Evolutionary conservation across 1,284 basidiomycete genomes (phyloP).

Genomic region (Malassezia restricta): DNA sequence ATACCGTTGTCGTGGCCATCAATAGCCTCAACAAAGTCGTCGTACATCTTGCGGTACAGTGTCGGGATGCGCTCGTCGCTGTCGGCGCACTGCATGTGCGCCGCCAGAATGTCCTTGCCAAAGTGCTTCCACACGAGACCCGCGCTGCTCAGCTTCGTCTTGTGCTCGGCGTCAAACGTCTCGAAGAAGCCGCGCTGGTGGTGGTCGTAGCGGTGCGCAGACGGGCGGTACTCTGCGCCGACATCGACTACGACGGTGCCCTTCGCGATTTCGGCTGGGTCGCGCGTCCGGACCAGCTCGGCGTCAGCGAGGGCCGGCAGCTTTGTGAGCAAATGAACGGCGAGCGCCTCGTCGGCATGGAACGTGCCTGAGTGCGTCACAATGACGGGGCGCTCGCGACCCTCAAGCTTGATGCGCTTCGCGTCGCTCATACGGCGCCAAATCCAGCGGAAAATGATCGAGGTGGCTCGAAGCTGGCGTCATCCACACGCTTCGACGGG

Average conservation of each 20-base stretch:
- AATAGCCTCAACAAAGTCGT: conserved; percentile 80
- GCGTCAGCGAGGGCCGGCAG: conserved; percentile 60
- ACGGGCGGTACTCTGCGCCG: conserved; percentile 77
- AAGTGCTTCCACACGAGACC: conserved; percentile 74
- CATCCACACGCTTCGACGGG: neutral
- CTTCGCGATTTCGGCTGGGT: conserved; percentile 63
- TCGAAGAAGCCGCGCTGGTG: conserved; percentile 89
- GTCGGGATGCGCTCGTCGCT: conserved; percentile 57
- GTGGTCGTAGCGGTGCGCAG: conserved; percentile 74
- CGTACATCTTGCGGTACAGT: conserved; percentile 82
- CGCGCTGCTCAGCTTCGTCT: conserved; percentile 81
- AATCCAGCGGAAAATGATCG: neutral
- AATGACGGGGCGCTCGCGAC: conserved; percentile 14
- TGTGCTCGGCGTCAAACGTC: conserved; percentile 66
- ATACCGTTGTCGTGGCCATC: conserved; percentile 67
- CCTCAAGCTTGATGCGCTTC: conserved; percentile 10
- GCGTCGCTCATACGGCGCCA: conserved; percentile 5
- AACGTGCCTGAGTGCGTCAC: conserved; percentile 84
- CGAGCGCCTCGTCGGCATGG: conserved; percentile 89
- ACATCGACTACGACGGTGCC: conserved; percentile 98
- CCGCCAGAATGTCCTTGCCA: conserved; percentile 73
- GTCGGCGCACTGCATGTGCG: conserved; percentile 51
- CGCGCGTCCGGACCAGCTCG: conserved; percentile 53
- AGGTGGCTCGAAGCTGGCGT: neutral
- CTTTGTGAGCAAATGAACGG: conserved; percentile 75